Conservation (phyloP, 2,329 filamentous ascomycete species). For the Lachnellula subtilissima region DNA sequence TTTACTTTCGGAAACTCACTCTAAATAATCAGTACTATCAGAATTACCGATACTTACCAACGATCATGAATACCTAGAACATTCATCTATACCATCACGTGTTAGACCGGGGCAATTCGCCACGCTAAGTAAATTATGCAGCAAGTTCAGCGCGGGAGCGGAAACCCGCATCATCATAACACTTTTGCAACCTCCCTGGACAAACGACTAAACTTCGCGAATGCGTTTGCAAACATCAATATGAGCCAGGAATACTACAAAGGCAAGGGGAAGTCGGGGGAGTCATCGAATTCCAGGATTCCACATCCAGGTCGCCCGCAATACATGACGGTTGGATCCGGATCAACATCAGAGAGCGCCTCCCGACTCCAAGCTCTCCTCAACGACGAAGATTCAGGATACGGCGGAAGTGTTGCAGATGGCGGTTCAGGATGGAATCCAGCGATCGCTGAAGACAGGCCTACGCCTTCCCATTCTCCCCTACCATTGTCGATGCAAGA, state of each 20-base stretch:
- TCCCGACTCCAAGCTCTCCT: constrained; percentile 75
- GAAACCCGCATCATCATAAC: constrained; percentile 20
- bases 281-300: constrained; percentile 12
- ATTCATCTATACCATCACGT: neutral
- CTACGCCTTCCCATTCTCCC: constrained; percentile 38
- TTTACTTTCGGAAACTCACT: neutral
- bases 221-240: constrained; percentile 27
- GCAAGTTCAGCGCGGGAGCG: constrained; percentile 3
- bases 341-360: constrained; percentile 76
- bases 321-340: constrained; percentile 86
- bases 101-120: neutral
- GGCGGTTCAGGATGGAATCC: constrained; percentile 40
- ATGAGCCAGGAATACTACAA: constrained; percentile 59
- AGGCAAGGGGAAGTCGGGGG: constrained; percentile 42
- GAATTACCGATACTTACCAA: neutral
- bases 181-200: constrained; percentile 4
- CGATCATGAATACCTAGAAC: neutral
- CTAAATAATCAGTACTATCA: neutral
- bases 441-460: constrained; percentile 43
- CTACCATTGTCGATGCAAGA: constrained; percentile 15
- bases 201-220: constrained; percentile 8
- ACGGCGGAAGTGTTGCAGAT: constrained; percentile 74
- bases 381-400: constrained; percentile 78
- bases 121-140: constrained; percentile 16
- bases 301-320: constrained; percentile 42